Evolutionary conservation across 148 eudicot species (phyloP), one percentile per base, ranked within the genome.

Genomic region (Dysphania ambrosioides): DNA sequence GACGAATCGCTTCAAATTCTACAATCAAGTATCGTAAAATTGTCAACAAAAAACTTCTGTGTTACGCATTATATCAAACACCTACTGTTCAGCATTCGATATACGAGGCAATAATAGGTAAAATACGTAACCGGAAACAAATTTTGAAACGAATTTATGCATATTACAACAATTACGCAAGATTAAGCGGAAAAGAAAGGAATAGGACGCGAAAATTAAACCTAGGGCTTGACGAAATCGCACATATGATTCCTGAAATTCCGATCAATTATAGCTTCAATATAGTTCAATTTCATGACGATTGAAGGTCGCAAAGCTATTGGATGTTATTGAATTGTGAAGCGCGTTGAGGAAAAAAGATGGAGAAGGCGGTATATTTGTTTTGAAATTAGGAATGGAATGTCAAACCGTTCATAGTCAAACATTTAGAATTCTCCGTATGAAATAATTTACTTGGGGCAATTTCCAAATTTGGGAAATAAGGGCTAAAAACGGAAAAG

Each of bases 151-250:
- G 44, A 65, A 0, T 31, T n/a, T 8, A n/a, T 0, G 29, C 16
- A 36, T 6, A 2, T 65, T 9, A n/a, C 15, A 7, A 65, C 21
- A 21, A 8, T 21, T 21, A 8, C 18, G 44, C 71, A 42, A 10
- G 29, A 41, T 23, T 10, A 67, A 67, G 27, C 71, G n/a, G 34
- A 41, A 5, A 66, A 11, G 71, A 26, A 16, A 67, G n/a, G n/a
- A 67, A 24, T 67, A 19, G 9, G 13, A 24, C 1, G 7, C 30
- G 71, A 27, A 38, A 41, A 24, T 26, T 67, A 21, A 41, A 67
- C 31, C 55, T 67, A 67, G 71, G 71, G 71, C 42, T 67, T 41
- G 49, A 67, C n/a, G 34, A 67, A 67, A 67, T 67, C 55, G 8
- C 11, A 67, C 71, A 53, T 42, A 5, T 27, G 32, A 40, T 42